Conservation (phyloP, 2,329 filamentous ascomycete genomes). For the Trichothecium sympodiale region DNA sequence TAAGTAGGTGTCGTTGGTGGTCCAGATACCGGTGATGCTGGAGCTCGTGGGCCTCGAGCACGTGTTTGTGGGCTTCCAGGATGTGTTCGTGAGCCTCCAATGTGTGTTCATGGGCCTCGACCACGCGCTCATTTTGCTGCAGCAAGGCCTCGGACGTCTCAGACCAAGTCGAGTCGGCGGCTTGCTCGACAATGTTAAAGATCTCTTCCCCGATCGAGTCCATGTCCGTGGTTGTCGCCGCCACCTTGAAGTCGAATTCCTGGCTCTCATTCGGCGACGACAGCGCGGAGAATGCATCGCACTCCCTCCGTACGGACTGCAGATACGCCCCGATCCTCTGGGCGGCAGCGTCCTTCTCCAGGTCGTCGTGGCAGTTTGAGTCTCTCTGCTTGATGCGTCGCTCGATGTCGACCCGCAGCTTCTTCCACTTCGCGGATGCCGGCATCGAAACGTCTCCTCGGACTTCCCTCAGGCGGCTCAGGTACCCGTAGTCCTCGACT, state of each 20-base stretch:
- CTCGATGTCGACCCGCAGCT: conserved; percentile 19
- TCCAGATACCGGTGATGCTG: conserved; percentile 1
- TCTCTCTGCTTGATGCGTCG: conserved; percentile 25
- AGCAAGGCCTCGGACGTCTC: conserved; percentile 18
- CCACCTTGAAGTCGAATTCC: conserved; percentile 1
- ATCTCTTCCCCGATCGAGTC: conserved; percentile 12
- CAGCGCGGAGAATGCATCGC: conserved; percentile 8
- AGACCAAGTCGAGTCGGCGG: conserved; percentile 19
- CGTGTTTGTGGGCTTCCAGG: background rate
- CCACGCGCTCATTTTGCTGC: conserved; percentile 5
- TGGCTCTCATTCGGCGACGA: too few species aligned
- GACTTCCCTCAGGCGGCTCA: conserved; percentile 16
- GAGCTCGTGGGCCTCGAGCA: background rate
- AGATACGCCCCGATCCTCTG: conserved; percentile 15
- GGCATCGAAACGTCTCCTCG: conserved; percentile 9
- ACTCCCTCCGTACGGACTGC: conserved; percentile 13
- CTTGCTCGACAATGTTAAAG: conserved; percentile 16
- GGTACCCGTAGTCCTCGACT: conserved; percentile 19
- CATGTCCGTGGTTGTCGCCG: conserved; percentile 3
- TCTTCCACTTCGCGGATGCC: conserved; percentile 11
- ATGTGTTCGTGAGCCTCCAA: background rate
- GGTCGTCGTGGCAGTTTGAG: conserved; percentile 10
- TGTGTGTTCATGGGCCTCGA: background rate
- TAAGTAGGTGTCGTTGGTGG: conserved; percentile 1
- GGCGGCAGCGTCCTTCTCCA: conserved; percentile 9